phyloP scores from a whole-genome alignment of 2,329 filamentous ascomycete species.

The Aspergillus sp. region DNA sequence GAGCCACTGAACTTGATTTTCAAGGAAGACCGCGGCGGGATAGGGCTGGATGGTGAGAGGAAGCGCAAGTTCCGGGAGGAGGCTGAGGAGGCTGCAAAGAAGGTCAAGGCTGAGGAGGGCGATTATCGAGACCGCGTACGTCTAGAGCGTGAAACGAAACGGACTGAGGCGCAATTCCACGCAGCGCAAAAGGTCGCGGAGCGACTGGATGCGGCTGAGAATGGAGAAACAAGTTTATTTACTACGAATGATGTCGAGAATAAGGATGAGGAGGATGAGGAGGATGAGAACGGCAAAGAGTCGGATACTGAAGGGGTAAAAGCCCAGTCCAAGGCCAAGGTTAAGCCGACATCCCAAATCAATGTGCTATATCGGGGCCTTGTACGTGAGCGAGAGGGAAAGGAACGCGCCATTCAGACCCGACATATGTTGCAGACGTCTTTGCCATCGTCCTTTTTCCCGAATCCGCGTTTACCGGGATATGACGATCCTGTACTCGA shows the following conservation, averaged over 20 bases:
- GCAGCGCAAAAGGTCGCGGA: constrained; percentile 84
- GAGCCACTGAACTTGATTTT: constrained; percentile 76
- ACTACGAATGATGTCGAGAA: constrained; percentile 9
- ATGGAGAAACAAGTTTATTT: constrained; percentile 15
- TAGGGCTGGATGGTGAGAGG: constrained; percentile 79
- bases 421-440: constrained; percentile 34
- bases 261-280: constrained; percentile 11
- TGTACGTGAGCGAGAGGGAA: constrained; percentile 67
- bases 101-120: constrained; percentile 62
- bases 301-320: not conserved
- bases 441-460: constrained; percentile 36
- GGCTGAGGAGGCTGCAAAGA: constrained; percentile 59
- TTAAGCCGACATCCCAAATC: constrained; percentile 63
- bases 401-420: constrained; percentile 38
- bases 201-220: constrained; percentile 63
- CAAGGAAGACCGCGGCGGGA: constrained; percentile 78
- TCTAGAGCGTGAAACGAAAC: constrained; percentile 66
- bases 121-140: constrained; percentile 74
- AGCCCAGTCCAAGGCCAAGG: constrained; percentile 16
- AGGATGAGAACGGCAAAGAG: constrained; percentile 12
- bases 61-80: constrained; percentile 73
- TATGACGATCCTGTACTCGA: constrained; percentile 71
- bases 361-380: constrained; percentile 79
- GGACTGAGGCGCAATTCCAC: constrained; percentile 67
- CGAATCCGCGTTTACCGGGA: constrained; percentile 54